These are phyloP conservation scores for Myrica gale DNA, from an alignment of 306 rosid species.

Conservation along the genomic window DNA sequence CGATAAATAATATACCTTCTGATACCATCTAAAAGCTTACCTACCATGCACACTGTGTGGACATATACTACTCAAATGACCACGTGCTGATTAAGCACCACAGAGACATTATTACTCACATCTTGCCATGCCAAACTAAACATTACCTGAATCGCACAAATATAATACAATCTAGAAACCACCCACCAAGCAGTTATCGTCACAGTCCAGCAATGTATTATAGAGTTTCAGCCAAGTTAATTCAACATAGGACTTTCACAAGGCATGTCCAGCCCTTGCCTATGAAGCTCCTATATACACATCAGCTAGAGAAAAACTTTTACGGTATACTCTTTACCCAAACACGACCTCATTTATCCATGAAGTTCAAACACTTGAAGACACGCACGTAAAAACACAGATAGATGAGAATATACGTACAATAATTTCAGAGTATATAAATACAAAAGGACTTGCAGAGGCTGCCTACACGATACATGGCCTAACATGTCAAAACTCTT, in stretches of 20 bases:
- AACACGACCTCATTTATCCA: neutral
- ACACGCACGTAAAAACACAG: neutral
- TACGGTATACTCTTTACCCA: neutral
- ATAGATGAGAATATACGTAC: neutral
- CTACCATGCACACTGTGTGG: neutral
- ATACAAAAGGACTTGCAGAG: no score
- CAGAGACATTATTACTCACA: neutral
- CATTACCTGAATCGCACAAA: neutral
- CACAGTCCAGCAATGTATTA: neutral
- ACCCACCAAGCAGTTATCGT: neutral
- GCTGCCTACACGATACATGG: neutral
- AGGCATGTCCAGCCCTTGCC: neutral
- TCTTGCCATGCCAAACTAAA: neutral
- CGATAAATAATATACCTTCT: neutral
- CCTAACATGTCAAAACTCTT: neutral
- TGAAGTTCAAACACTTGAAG: no score
- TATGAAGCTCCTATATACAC: neutral
- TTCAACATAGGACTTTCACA: neutral
- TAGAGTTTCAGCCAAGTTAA: neutral
- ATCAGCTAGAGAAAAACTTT: neutral
- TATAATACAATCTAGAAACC: neutral
- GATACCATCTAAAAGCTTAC: neutral
- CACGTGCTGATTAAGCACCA: neutral
- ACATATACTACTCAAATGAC: conserved; percentile 4
- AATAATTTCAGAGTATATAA: no score